These are phyloP conservation scores for Penicillium janthinellum DNA, from an alignment of 2,329 filamentous ascomycete genomes.

Conservation along the genomic window DNA sequence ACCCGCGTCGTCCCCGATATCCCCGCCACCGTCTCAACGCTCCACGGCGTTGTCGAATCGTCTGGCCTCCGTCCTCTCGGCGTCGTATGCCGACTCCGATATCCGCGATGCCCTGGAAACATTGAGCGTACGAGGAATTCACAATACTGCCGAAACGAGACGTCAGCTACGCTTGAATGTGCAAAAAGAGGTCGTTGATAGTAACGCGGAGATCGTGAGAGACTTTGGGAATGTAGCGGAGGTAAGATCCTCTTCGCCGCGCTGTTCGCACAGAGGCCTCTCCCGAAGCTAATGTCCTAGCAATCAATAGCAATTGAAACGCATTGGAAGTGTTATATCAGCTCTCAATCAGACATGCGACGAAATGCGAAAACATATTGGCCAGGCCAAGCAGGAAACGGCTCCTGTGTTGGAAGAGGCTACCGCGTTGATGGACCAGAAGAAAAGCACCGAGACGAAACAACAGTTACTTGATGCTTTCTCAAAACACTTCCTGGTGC, in stretches of 20 bases:
- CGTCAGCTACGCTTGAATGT: constrained; percentile 78
- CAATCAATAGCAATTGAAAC: constrained; percentile 71
- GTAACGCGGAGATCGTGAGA: constrained; percentile 83
- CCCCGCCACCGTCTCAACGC: constrained; percentile 35
- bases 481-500: constrained; percentile 78
- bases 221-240: constrained; percentile 90
- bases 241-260: constrained; percentile 52
- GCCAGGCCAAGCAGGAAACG: constrained; percentile 73
- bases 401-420: constrained; percentile 76
- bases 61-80: constrained; percentile 81
- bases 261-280: constrained; percentile 6
- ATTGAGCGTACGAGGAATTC: constrained; percentile 69
- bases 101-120: constrained; percentile 82
- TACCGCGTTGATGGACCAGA: constrained; percentile 70
- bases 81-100: constrained; percentile 89
- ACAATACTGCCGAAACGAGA: constrained; percentile 76
- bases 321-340: constrained; percentile 76
- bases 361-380: constrained; percentile 77
- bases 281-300: constrained; percentile 24
- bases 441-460: constrained; percentile 74
- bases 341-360: constrained; percentile 78
- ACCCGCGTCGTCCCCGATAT: constrained; percentile 33
- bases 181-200: constrained; percentile 89
- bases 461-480: constrained; percentile 77
- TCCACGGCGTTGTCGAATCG: constrained; percentile 75